These are phyloP conservation scores for Teratosphaeria epicoccoides DNA, from an alignment of 2,329 filamentous ascomycete species.

Conservation along the genomic window DNA sequence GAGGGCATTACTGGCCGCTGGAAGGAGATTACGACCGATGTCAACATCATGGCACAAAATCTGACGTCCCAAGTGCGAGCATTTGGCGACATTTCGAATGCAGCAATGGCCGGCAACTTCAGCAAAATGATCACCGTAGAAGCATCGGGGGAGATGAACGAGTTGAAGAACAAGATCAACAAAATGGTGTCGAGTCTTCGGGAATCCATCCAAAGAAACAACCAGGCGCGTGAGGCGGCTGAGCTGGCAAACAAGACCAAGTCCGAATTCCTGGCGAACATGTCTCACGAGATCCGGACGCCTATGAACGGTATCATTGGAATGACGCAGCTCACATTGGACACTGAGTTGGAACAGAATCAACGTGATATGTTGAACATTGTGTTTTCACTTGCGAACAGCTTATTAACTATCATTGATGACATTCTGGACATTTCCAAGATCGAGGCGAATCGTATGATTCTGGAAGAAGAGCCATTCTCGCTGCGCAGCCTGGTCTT, in stretches of 20 bases:
- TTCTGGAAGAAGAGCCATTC: constrained; percentile 95
- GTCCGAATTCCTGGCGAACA: constrained; percentile 95
- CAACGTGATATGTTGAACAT: constrained; percentile 98
- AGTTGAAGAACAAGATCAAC: constrained; percentile 97
- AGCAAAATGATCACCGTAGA: constrained; percentile 94
- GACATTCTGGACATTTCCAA: constrained; percentile 59
- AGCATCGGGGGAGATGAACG: constrained; percentile 97
- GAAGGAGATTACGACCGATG: constrained; percentile 96
- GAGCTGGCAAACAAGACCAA: constrained; percentile 97
- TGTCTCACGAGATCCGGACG: constrained; percentile 96
- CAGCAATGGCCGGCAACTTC: constrained; percentile 93
- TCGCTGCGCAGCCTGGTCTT: constrained; percentile 90
- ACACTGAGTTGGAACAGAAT: constrained; percentile 86
- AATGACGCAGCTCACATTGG: constrained; percentile 93
- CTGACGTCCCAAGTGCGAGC: constrained; percentile 93
- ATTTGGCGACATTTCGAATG: constrained; percentile 97
- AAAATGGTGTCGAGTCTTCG: constrained; percentile 95
- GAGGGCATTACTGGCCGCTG: constrained; percentile 85
- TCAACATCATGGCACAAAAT: constrained; percentile 79
- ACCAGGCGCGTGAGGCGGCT: constrained; percentile 86
- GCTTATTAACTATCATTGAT: constrained; percentile 92
- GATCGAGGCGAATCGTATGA: constrained; percentile 93
- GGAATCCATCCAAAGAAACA: constrained; percentile 95
- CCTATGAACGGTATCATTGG: constrained; percentile 97
- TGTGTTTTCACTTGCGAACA: constrained; percentile 92